These are phyloP conservation scores for Lentinula boryana DNA, from an alignment of 768 basidiomycete genomes.

Conservation along the genomic window DNA sequence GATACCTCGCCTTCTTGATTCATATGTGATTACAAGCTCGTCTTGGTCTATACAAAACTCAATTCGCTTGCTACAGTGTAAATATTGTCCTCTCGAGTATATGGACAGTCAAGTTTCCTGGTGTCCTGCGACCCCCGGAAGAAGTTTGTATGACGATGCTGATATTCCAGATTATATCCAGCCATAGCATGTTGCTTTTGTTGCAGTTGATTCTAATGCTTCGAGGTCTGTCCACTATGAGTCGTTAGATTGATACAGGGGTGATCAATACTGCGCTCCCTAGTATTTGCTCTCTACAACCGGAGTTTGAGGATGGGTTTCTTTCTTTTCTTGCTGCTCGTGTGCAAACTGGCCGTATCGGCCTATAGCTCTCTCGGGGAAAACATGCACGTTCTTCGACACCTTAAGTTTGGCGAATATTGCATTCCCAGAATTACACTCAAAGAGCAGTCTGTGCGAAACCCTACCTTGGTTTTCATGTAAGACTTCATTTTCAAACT, in stretches of 20 bases:
- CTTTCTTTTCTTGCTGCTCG: neutral
- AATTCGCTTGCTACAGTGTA: neutral
- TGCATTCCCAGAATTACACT: neutral
- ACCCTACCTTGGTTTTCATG: neutral
- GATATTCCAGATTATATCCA: neutral
- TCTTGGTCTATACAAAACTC: neutral
- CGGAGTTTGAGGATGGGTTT: neutral
- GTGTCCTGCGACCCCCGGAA: neutral
- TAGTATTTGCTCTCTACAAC: slow-evolving; percentile 1
- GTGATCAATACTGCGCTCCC: neutral
- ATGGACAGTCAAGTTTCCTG: neutral
- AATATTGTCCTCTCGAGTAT: neutral
- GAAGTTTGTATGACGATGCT: neutral
- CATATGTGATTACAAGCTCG: neutral
- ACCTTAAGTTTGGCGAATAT: neutral
- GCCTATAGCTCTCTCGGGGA: neutral
- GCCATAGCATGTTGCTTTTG: neutral
- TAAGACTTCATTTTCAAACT: neutral
- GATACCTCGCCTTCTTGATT: neutral
- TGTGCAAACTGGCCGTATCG: neutral
- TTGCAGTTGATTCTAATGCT: slow-evolving; percentile 1
- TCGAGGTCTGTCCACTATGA: neutral
- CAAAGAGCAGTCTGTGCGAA: neutral
- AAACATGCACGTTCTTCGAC: neutral
- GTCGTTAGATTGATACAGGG: neutral